phyloP scores from a whole-genome alignment of 1,139 yeast species.

The Lodderomyces theae region DNA sequence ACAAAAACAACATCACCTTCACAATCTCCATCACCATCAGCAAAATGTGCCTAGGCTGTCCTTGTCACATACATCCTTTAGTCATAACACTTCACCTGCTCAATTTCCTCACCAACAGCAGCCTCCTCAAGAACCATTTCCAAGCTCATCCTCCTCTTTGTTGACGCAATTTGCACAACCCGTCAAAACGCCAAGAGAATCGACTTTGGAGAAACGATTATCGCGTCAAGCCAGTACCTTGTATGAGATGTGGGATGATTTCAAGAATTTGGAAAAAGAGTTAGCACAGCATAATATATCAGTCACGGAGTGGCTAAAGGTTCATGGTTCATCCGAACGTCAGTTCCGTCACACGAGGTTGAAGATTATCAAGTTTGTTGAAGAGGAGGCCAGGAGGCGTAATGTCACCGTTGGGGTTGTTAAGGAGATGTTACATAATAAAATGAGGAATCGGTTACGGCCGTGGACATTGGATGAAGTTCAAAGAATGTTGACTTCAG shows the following conservation, averaged over 20 bases:
- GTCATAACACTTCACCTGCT: background rate
- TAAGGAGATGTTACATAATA: constrained; percentile 30
- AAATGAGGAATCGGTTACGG: constrained; percentile 32
- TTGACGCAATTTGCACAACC: background rate
- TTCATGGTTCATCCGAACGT: constrained; percentile 35
- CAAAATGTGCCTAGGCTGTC: background rate
- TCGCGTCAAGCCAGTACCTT: constrained; percentile 34
- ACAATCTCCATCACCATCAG: constrained; percentile 2
- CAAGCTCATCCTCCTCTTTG: background rate
- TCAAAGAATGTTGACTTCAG: constrained; percentile 37
- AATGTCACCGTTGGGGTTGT: constrained; percentile 23
- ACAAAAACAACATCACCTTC: constrained; percentile 3
- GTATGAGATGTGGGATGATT: constrained; percentile 42
- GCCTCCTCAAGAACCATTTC: background rate
- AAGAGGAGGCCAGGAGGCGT: constrained; percentile 30
- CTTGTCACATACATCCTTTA: background rate
- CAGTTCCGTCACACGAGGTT: constrained; percentile 35
- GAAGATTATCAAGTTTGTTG: constrained; percentile 34
- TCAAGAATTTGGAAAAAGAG: constrained; percentile 29
- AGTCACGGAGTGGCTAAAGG: constrained; percentile 35
- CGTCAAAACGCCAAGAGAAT: constrained; percentile 18
- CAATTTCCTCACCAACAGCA: background rate
- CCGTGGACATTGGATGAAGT: constrained; percentile 42
- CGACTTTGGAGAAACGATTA: constrained; percentile 26
- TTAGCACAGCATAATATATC: constrained; percentile 28